Percentiles rank a stretch among this genome's conserved stretches.
Evolutionary conservation across 176 grass and related monocot genomes (phyloP).

Genomic region (Zoysia japonica): DNA sequence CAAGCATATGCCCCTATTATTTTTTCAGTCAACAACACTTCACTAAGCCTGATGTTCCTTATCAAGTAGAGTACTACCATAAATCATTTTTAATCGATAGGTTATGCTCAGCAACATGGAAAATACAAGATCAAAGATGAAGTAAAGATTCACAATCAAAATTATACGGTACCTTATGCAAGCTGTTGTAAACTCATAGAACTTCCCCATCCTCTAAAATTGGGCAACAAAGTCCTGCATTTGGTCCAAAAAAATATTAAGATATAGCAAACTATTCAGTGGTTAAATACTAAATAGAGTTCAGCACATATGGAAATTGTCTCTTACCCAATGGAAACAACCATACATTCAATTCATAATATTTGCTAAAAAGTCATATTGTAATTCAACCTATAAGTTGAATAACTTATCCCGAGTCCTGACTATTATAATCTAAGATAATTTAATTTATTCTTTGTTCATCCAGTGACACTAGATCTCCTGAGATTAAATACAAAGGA

Average conservation of each 20-base stretch:
- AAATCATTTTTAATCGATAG: background rate
- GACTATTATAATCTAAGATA: background rate
- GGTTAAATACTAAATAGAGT: background rate
- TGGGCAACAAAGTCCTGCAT: slow-evolving; percentile 56
- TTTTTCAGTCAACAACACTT: background rate
- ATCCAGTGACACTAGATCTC: background rate
- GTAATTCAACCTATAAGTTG: background rate
- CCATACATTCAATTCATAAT: background rate
- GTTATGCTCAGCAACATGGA: background rate
- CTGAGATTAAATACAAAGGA: background rate
- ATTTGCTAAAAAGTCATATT: slow-evolving; percentile 3
- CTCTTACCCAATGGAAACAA: background rate
- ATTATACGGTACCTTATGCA: slow-evolving; percentile 36
- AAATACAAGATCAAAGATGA: background rate
- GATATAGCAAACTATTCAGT: background rate
- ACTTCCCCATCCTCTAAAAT: slow-evolving; percentile 54
- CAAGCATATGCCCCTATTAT: background rate
- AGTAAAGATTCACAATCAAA: slow-evolving; percentile 5
- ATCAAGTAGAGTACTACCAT: background rate
- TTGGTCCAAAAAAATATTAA: slow-evolving; percentile 5
- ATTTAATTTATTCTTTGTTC: background rate
- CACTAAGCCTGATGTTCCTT: background rate
- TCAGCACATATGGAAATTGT: background rate
- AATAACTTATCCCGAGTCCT: slow-evolving; percentile 9
- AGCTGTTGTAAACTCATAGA: slow-evolving; percentile 29